Evolutionary conservation across 1,284 basidiomycete species (phyloP), one percentile per base, ranked within the genome.

Genomic region (Sporisorium graminicola): DNA sequence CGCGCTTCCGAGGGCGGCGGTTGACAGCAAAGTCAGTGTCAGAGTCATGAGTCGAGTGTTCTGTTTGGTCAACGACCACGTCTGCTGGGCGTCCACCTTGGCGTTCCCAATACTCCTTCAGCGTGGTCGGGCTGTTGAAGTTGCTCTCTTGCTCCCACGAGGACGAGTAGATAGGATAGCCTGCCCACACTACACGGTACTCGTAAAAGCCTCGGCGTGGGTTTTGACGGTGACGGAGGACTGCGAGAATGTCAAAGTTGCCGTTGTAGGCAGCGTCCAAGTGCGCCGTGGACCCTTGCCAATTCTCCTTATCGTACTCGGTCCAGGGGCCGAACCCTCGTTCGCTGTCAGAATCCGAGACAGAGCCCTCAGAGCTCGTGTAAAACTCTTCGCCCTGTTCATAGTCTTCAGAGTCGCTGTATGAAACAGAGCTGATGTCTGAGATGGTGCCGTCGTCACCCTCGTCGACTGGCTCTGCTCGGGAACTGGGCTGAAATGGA

Each of bases 301-400:
- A 77, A 4, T 71, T 61, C 12, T 63, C 58, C 31, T 59, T 51
- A 27, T 77, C 74, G 42, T 29, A 14, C 29, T 60, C 29, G 5
- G 51, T 66, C 74, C 74, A 77, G 3, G 57, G 49, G 10, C 69
- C 74, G 24, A 68, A 62, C 3, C 65, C 69, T 0, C 61, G 54
- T 22, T 77, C 74, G 46, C 54, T 58, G 55, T 77, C 74, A 0
- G 69, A 65, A 6, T 27, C 57, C n/a, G 69, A 65, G 14, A 65
- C n/a, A 8, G 74, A 65, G 13, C 74, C 74, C n/a, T 77, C 74
- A 9, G 74, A 77, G 31, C 69, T 72, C 3, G 74, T 77, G 50
- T 77, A 77, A 22, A 77, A 65, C 4, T 47, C 18, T 9, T 16
- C 59, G 14, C 58, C 62, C 0, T 14, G 14, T 6, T 54, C 62